Base-by-base conservation (phyloP, 441 rosid genomes). In the Euphorbia corollata region DNA sequence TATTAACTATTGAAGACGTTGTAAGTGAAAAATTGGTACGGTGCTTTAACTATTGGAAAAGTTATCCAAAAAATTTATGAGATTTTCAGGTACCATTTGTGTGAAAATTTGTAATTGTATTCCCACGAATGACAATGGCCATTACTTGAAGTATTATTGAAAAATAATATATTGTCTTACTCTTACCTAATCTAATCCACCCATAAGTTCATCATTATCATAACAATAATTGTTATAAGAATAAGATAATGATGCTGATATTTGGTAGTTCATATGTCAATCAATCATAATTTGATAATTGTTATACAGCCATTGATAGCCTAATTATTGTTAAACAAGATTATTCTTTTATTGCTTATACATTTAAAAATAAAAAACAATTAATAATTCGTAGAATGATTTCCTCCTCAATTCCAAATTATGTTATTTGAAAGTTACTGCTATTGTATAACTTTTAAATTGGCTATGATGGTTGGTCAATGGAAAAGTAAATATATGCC, bases 131-230 rank as follows among this genome's bases (percentile, higher is more conserved):
- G 22, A 10, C 30, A 36, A 20, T 57, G 50, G 54, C 56, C 23
- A 55, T 69, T 63, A n/a, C 27, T 13, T 66, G 65, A 11, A 20
- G 5, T 67, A 39, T 48, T 67, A 39, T 48, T 30, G 22, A 23
- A 8, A 16, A 57, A 9, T 43, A 45, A 24, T 47, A 34, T n/a
- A 59, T 64, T 67, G 56, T 27, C 27, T 38, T 57, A 73, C 73
- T 27, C 27, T 38, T 57, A 73, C 73, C 79, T 68, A 75, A 71
- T 71, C 79, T 70, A 75, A 70, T 78, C 80, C 74, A 66, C 64
- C 64, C 16, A 70, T 68, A 70, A 51, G 39, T 61, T 64, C 59
- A 57, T 63, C 43, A 54, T 55, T 55, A 36, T 71, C 63, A 58
- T 65, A 53, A 74, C 63, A 71, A 67, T 47, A 75, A 68, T 61